These are phyloP conservation scores for Volvox carteri DNA, from an alignment of 163 green algal genomes.

Conservation along the genomic window DNA sequence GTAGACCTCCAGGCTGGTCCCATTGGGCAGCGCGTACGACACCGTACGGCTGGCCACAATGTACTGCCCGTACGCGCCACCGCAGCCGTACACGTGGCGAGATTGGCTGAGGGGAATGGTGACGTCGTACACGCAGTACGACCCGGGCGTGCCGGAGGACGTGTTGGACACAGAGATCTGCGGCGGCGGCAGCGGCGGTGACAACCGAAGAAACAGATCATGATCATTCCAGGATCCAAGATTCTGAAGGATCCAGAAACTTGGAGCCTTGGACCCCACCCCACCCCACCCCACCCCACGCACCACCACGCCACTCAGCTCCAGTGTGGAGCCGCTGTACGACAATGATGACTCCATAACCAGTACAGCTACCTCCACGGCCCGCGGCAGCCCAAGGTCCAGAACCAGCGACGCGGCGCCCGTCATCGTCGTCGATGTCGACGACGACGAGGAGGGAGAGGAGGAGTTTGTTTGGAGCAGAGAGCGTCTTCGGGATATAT, in stretches of 20 bases:
- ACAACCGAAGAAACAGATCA: too few species aligned
- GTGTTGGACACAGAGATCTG: constrained; percentile 42
- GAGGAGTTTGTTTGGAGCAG: neutral
- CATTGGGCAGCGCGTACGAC: neutral
- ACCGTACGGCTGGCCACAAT: constrained; percentile 7
- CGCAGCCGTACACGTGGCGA: constrained; percentile 25
- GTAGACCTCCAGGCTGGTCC: neutral
- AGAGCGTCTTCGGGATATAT: too few species aligned
- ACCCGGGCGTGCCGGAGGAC: neutral
- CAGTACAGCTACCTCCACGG: constrained; percentile 39
- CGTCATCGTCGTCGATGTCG: too few species aligned
- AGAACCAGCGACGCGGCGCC: neutral
- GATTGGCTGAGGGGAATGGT: constrained; percentile 8
- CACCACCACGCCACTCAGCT: neutral
- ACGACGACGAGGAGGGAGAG: neutral
- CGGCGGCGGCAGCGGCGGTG: neutral
- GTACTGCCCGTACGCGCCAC: constrained; percentile 30
- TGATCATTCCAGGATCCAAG: neutral
- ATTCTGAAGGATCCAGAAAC: neutral
- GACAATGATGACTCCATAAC: neutral
- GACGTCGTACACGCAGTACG: constrained; percentile 30
- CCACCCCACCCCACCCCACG: neutral
- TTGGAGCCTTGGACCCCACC: too few species aligned
- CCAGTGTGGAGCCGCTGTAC: neutral
- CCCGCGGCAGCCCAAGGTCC: constrained; percentile 11